A percentile compares a stretch with the other conserved stretches of the same genome.
phyloP scores from a whole-genome alignment of 108 stramenopile species.

The Fragilariopsis cylindrus region DNA sequence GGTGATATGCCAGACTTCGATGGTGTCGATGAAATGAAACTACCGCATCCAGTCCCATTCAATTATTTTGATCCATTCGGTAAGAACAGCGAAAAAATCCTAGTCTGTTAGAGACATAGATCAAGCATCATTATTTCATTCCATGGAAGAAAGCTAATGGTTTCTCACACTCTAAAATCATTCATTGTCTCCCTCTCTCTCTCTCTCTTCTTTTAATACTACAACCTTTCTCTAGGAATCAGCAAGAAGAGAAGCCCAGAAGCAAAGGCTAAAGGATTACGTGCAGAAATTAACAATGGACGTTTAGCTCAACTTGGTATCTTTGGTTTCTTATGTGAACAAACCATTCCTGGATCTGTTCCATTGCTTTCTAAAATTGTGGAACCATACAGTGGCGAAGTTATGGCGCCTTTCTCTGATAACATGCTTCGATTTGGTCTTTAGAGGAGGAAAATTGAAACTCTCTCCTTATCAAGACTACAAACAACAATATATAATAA shows the following conservation, averaged over 20 bases:
- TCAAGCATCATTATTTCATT: neutral
- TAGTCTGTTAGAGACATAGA: neutral
- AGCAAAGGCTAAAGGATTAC: slow-evolving; percentile 61
- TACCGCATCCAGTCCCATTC: slow-evolving; percentile 81
- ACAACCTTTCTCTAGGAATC: slow-evolving; percentile 39
- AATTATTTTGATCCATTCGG: slow-evolving; percentile 70
- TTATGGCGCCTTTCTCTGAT: slow-evolving; percentile 62
- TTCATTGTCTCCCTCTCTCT: neutral
- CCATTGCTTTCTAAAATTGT: slow-evolving; percentile 51
- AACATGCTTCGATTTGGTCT: slow-evolving; percentile 12
- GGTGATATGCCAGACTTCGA: slow-evolving; percentile 69
- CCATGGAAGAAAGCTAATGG: neutral
- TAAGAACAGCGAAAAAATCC: neutral
- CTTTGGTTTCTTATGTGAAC: slow-evolving; percentile 64
- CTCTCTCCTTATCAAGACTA: neutral
- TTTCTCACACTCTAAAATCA: no score
- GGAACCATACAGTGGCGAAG: slow-evolving; percentile 56
- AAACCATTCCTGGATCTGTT: slow-evolving; percentile 58
- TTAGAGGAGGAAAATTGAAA: neutral
- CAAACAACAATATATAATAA: no score
- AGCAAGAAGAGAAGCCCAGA: slow-evolving; percentile 53
- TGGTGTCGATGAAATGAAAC: slow-evolving; percentile 33
- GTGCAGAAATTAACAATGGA: slow-evolving; percentile 79
- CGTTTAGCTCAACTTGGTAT: slow-evolving; percentile 70
- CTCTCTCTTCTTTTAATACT: slow-evolving; percentile 18